Conservation (phyloP, 257 asterid genomes). For the Nicotiana benthamiana region DNA sequence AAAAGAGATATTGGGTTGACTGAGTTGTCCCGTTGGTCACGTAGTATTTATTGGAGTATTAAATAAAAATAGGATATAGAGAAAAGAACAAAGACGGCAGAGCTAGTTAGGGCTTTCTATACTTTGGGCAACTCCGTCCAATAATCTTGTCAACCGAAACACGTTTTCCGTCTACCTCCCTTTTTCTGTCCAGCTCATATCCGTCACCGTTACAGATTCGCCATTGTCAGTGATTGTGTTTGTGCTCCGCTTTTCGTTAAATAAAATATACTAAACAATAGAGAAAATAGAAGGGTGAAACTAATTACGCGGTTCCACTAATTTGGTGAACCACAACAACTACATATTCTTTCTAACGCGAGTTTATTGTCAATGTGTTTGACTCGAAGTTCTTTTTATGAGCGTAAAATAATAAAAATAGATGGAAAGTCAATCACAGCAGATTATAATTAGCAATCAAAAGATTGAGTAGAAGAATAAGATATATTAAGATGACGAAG, state of each 20-base stretch:
- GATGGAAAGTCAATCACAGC: too few relatives aligned
- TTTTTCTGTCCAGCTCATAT: not conserved
- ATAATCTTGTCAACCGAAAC: slow-evolving; percentile 11
- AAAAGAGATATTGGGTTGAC: not conserved
- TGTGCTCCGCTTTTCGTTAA: not conserved
- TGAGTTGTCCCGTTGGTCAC: not conserved
- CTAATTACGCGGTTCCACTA: not conserved
- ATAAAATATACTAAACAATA: not conserved
- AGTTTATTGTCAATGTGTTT: too few relatives aligned
- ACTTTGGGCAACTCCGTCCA: not conserved
- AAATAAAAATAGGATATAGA: not conserved
- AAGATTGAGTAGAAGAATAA: too few relatives aligned
- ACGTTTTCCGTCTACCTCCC: not conserved
- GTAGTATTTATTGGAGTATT: not conserved
- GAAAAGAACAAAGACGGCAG: slow-evolving; percentile 9
- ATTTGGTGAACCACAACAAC: not conserved
- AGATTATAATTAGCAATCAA: too few relatives aligned
- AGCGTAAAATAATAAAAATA: too few relatives aligned
- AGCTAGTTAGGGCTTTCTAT: not conserved
- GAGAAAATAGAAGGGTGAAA: not conserved
- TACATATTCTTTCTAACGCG: too few relatives aligned
- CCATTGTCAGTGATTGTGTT: slow-evolving; percentile 1
- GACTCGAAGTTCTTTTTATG: too few relatives aligned
- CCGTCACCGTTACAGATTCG: slow-evolving; percentile 12
- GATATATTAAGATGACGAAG: too few relatives aligned